Evolutionary conservation across 768 basidiomycete species (phyloP).

Genomic region (Mycena latifolia): DNA sequence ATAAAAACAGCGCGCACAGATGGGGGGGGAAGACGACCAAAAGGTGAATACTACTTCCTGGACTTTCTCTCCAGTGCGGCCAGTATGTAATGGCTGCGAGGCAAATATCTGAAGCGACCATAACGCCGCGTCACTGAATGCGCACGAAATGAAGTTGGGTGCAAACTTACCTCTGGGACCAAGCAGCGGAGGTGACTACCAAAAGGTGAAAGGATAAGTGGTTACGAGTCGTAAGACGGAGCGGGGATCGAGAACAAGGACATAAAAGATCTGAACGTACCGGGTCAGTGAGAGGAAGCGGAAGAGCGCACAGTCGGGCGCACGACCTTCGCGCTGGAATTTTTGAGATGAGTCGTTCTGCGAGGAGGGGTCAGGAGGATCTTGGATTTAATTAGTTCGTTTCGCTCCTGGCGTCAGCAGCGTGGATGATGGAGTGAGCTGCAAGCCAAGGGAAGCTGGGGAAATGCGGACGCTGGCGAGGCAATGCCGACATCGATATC

Average conservation of each 20-base stretch:
- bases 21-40: conserved; percentile 1
- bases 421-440: not conserved
- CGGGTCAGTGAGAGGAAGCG: conserved; percentile 5
- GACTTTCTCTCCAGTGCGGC: conserved; percentile 5
- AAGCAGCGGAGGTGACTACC: conserved; percentile 7
- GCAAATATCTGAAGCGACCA: conserved; percentile 8
- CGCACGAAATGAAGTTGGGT: conserved; percentile 5
- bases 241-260: conserved; percentile 5
- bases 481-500: conserved; percentile 5
- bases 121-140: conserved; percentile 6
- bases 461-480: conserved; percentile 2
- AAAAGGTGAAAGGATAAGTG: conserved; percentile 10
- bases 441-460: conserved; percentile 5
- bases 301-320: conserved; percentile 4
- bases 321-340: conserved; percentile 8
- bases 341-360: conserved; percentile 2
- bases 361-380: conserved; percentile 10
- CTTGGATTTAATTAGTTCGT: conserved; percentile 3
- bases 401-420: conserved; percentile 7
- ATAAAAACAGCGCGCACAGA: conserved; percentile 8
- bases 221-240: conserved; percentile 10
- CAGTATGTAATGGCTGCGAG: conserved; percentile 9
- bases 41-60: conserved; percentile 6
- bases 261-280: conserved; percentile 8
- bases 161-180: conserved; percentile 9